phyloP scores from a whole-genome alignment of 1,139 yeast genomes.

The Blastobotrys persicus region DNA sequence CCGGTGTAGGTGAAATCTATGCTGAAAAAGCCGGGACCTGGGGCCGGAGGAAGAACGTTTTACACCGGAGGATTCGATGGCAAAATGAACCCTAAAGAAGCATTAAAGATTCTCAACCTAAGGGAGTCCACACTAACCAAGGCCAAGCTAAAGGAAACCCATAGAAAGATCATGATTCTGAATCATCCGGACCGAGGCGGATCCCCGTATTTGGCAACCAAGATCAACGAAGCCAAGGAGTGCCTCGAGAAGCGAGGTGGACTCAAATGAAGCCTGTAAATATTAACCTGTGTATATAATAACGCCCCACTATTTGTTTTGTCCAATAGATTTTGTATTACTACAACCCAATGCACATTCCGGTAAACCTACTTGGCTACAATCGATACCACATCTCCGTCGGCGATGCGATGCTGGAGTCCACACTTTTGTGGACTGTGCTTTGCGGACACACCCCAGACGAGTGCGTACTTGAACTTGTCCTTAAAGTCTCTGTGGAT shows the following conservation, averaged over 20 bases:
- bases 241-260: slow-evolving; percentile 69
- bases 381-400: slow-evolving; percentile 91
- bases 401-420: slow-evolving; percentile 73
- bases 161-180: slow-evolving; percentile 86
- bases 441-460: slow-evolving; percentile 95
- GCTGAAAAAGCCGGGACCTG: slow-evolving; percentile 68
- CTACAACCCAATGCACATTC: too few relatives aligned
- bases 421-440: slow-evolving; percentile 98
- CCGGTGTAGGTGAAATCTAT: slow-evolving; percentile 53
- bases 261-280: slow-evolving; percentile 13
- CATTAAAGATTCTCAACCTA: slow-evolving; percentile 80
- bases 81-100: slow-evolving; percentile 89
- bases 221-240: slow-evolving; percentile 96
- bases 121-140: slow-evolving; percentile 75
- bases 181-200: slow-evolving; percentile 99
- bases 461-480: slow-evolving; percentile 88
- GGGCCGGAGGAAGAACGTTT: slow-evolving; percentile 69
- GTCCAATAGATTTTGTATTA: not conserved
- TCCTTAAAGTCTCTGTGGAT: slow-evolving; percentile 91
- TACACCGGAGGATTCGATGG: slow-evolving; percentile 84
- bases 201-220: slow-evolving; percentile 90
- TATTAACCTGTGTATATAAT: slow-evolving; percentile 1
- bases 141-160: slow-evolving; percentile 83
- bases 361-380: slow-evolving; percentile 82
- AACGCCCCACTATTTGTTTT: not conserved